Percentiles rank a stretch among this genome's conserved stretches.
Conservation (phyloP, 768 basidiomycete genomes). For the Mrakia hoshinonis region DNA sequence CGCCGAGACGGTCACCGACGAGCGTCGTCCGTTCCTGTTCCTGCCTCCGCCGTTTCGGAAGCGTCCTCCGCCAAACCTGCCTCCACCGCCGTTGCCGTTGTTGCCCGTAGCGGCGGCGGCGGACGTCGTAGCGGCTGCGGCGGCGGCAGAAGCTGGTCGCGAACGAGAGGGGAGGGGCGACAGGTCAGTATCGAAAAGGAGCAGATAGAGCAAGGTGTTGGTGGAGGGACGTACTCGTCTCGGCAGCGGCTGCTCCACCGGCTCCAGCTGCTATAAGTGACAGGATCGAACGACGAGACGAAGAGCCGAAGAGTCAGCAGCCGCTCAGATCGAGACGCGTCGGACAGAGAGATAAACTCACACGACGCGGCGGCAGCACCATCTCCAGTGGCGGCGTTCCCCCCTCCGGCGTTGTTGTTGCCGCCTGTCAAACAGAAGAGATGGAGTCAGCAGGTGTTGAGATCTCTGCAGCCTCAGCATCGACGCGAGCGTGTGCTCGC, state of each 20-base stretch:
- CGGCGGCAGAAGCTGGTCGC: not conserved
- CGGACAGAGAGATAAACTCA: not conserved
- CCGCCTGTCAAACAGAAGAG: not conserved
- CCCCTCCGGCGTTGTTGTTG: not conserved
- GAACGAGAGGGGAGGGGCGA: not conserved
- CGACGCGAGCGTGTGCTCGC: constrained; percentile 13
- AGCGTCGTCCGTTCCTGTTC: too few species aligned
- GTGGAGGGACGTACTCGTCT: not conserved
- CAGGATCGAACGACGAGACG: too few species aligned
- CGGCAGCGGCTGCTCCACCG: not conserved
- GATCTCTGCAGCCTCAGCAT: constrained; percentile 9
- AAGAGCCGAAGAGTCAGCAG: not conserved
- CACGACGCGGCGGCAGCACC: not conserved
- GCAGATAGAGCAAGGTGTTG: too few species aligned
- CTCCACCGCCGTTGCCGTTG: not conserved
- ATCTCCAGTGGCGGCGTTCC: not conserved
- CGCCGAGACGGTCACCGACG: not conserved
- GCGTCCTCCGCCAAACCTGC: not conserved
- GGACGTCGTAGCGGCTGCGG: not conserved
- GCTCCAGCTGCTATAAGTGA: not conserved
- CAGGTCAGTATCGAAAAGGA: too few species aligned
- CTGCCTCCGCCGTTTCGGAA: not conserved
- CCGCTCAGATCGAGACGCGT: not conserved
- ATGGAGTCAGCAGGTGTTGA: not conserved
- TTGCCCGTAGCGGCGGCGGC: not conserved